Conservation (phyloP, 163 green algal species). For the Chlorella variabilis region DNA sequence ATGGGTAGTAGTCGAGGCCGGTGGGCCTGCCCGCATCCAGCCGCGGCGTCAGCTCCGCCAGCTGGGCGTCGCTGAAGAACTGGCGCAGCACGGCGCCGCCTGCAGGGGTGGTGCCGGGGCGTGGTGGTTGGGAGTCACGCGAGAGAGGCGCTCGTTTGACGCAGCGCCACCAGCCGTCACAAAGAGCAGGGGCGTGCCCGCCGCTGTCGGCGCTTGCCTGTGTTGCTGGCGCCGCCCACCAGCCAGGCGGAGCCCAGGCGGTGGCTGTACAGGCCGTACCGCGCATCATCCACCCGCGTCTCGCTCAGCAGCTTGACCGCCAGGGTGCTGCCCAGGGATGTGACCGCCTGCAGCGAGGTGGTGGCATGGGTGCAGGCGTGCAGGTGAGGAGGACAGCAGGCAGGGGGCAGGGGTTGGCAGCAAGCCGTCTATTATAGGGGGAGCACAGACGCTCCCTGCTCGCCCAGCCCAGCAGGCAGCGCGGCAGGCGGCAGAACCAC, state of each 20-base stretch:
- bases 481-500: too few species aligned
- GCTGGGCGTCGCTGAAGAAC: constrained; percentile 75
- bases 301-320: constrained; percentile 92
- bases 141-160: too few species aligned
- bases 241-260: constrained; percentile 85
- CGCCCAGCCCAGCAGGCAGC: too few species aligned
- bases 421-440: too few species aligned
- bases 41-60: constrained; percentile 65
- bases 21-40: constrained; percentile 60
- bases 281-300: constrained; percentile 81
- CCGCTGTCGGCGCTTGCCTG: constrained; percentile 31
- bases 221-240: constrained; percentile 89
- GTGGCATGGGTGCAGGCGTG: too few species aligned
- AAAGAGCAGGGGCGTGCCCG: too few species aligned
- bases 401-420: too few species aligned
- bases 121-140: too few species aligned
- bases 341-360: constrained; percentile 69
- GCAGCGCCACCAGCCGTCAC: too few species aligned
- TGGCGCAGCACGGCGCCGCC: constrained; percentile 78
- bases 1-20: constrained; percentile 84
- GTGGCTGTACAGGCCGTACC: constrained; percentile 93
- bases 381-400: too few species aligned
- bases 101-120: too few species aligned
- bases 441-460: too few species aligned
- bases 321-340: constrained; percentile 88